Evolutionary conservation across 768 basidiomycete species (phyloP).

Genomic region (Nidula microcarpa): DNA sequence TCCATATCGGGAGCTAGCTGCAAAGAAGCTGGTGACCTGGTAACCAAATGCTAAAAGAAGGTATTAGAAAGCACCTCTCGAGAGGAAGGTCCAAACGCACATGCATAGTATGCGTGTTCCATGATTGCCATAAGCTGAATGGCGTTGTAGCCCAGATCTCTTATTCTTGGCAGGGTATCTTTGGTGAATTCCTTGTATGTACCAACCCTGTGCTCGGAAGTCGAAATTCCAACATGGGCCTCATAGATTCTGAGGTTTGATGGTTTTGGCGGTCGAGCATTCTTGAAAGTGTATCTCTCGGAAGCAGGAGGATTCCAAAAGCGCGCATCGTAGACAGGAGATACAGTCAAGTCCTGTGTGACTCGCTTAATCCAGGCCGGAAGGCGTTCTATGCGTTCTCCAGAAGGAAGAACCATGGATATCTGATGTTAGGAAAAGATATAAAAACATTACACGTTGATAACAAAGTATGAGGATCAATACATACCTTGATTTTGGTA

Average conservation of each 20-base stretch:
- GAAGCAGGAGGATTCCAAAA: constrained; percentile 93
- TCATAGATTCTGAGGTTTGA: constrained; percentile 84
- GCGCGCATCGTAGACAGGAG: constrained; percentile 92
- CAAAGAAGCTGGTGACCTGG: constrained; percentile 97
- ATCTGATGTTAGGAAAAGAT: constrained; percentile 47
- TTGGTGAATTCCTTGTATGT: constrained; percentile 94
- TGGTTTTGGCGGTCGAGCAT: constrained; percentile 66
- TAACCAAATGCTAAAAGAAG: constrained; percentile 83
- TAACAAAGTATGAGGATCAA: background rate
- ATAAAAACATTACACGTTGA: background rate
- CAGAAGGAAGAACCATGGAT: constrained; percentile 81
- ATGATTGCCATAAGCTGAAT: constrained; percentile 99
- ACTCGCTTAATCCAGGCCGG: constrained; percentile 96
- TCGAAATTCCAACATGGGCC: constrained; percentile 97
- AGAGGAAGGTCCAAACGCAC: constrained; percentile 37
- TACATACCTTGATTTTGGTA: constrained; percentile 84
- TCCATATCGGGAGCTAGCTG: constrained; percentile 94
- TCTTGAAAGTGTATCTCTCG: constrained; percentile 78
- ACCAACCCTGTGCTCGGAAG: constrained; percentile 81
- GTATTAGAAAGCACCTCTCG: too few relatives aligned
- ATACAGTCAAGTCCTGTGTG: constrained; percentile 87
- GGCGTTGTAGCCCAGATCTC: constrained; percentile 89
- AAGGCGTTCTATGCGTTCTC: constrained; percentile 83
- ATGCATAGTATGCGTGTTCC: constrained; percentile 98
- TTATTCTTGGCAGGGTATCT: constrained; percentile 83